Percentiles rank a stretch among this genome's conserved stretches.
phyloP scores from a whole-genome alignment of 768 basidiomycete genomes.

The Leccinum sublutescens region DNA sequence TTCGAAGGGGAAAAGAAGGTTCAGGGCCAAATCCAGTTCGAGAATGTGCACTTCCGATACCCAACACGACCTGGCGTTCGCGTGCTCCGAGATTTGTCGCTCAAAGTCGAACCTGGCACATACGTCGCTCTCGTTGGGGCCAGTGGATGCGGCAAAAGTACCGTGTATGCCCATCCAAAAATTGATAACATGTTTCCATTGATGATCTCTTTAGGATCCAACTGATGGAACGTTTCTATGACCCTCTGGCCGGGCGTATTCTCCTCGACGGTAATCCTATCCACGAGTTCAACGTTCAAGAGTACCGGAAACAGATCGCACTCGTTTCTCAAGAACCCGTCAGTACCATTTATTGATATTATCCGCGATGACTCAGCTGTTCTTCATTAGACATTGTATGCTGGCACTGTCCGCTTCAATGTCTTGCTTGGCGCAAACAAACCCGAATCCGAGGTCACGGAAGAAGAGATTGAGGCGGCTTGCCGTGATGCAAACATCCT shows the following conservation, averaged over 20 bases:
- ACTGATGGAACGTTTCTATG: conserved; percentile 82
- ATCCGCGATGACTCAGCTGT: background rate
- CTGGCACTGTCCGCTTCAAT: conserved; percentile 91
- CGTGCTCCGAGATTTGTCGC: conserved; percentile 76
- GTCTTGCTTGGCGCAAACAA: conserved; percentile 83
- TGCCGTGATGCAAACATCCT: conserved; percentile 91
- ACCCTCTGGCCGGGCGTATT: conserved; percentile 69
- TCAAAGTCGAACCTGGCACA: conserved; percentile 72
- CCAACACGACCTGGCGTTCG: conserved; percentile 85
- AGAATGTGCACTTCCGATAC: conserved; percentile 86
- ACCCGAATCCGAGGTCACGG: conserved; percentile 73
- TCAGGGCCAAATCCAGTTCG: conserved; percentile 68
- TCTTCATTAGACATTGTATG: conserved; percentile 61
- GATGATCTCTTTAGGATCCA: conserved; percentile 53
- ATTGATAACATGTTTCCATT: background rate
- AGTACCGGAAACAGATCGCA: conserved; percentile 86
- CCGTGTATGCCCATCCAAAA: conserved; percentile 48
- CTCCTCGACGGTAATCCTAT: conserved; percentile 76
- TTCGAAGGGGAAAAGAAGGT: conserved; percentile 41
- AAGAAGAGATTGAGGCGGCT: conserved; percentile 81
- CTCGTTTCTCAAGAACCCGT: conserved; percentile 87
- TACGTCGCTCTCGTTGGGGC: conserved; percentile 83
- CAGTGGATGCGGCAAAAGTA: conserved; percentile 80
- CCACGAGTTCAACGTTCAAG: conserved; percentile 73
- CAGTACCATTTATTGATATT: conserved; percentile 9